phyloP scores from a whole-genome alignment of 2,329 filamentous ascomycete species.

The Epichloe festucae region DNA sequence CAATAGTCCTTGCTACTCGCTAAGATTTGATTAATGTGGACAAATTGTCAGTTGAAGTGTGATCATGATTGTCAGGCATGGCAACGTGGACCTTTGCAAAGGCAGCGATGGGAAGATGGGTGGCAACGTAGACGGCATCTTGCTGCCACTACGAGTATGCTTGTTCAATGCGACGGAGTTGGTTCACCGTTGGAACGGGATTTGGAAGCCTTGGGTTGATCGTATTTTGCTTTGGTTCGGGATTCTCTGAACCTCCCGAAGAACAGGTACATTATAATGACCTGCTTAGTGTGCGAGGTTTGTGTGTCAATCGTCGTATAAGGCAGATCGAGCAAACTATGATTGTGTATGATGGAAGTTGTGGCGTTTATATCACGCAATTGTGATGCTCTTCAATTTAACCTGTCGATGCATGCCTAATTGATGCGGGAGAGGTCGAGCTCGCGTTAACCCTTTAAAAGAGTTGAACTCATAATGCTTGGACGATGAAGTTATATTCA shows the following conservation, averaged over 20 bases:
- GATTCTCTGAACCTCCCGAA: background rate
- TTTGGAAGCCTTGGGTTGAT: conserved; percentile 1
- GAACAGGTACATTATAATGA: background rate
- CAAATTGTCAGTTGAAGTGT: background rate
- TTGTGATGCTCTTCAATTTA: conserved; percentile 15
- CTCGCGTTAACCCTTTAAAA: no score
- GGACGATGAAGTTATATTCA: no score
- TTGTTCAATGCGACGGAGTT: conserved; percentile 24
- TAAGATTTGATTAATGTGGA: conserved; percentile 12
- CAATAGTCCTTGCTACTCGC: conserved; percentile 23
- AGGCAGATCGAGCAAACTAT: background rate
- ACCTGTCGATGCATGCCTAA: no score
- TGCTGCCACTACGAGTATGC: conserved; percentile 12
- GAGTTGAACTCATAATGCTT: no score
- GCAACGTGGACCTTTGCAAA: background rate
- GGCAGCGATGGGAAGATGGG: background rate
- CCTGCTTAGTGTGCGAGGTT: background rate
- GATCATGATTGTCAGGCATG: background rate
- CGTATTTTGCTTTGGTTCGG: conserved; percentile 18
- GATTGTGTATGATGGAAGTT: conserved; percentile 32
- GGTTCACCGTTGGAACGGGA: conserved; percentile 16
- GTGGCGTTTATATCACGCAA: conserved; percentile 33
- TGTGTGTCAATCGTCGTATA: background rate
- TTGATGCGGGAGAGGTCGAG: no score
- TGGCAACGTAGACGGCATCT: background rate